A percentile compares a stretch with the other conserved stretches of the same genome.
phyloP scores from a whole-genome alignment of 108 stramenopile genomes.

The Skeletonema marinoi region DNA sequence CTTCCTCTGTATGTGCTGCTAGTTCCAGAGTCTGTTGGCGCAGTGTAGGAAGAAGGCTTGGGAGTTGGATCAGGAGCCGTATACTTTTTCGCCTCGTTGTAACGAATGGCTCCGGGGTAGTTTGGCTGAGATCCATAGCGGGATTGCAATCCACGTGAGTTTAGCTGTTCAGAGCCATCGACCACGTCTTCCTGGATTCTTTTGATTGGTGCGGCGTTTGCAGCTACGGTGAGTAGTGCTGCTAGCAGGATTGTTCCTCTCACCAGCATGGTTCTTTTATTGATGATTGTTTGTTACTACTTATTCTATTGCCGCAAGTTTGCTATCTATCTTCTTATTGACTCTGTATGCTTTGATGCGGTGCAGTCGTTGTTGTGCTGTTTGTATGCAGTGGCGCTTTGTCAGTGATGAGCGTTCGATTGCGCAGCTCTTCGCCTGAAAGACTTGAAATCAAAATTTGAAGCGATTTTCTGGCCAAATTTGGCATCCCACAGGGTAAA shows the following conservation, averaged over 20 bases:
- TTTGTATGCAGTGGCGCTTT: no score
- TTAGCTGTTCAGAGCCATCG: not conserved
- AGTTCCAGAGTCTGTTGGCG: not conserved
- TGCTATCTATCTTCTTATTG: not conserved
- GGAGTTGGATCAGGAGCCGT: not conserved
- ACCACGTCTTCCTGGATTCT: not conserved
- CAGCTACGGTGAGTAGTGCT: not conserved
- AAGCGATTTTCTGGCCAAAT: not conserved
- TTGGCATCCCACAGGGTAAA: not conserved
- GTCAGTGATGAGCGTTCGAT: no score
- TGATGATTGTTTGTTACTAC: no score
- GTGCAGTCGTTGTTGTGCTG: no score
- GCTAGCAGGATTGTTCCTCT: not conserved
- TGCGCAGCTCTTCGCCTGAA: not conserved
- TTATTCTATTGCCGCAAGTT: not conserved
- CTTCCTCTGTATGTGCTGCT: not conserved
- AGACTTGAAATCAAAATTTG: not conserved
- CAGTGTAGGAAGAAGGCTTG: not conserved
- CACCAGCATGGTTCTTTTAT: not conserved
- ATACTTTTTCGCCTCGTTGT: not conserved
- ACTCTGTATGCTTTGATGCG: not conserved
- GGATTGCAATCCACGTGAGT: conserved; percentile 14
- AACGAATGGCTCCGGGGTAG: no score
- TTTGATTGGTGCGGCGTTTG: not conserved
- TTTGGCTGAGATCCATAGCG: not conserved